Evolutionary conservation across 1,139 yeast species (phyloP).

Genomic region (Saccharomyces hybrid): DNA sequence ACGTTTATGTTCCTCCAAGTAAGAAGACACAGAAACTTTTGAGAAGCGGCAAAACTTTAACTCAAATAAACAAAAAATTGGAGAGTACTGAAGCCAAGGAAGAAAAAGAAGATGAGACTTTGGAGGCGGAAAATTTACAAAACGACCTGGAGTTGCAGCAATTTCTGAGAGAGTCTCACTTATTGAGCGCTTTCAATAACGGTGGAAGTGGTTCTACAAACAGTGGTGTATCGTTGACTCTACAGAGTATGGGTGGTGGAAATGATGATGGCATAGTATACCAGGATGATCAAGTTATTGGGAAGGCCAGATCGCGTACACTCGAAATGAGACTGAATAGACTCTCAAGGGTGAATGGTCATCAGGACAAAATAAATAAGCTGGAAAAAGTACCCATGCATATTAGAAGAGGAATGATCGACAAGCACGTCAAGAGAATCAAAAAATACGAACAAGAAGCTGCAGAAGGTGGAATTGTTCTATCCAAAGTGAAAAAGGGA

Average conservation of each 20-base stretch:
- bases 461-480: constrained; percentile 76
- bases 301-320: constrained; percentile 70
- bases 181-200: constrained; percentile 46
- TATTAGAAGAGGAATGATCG: constrained; percentile 76
- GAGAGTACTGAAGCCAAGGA: constrained; percentile 6
- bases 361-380: constrained; percentile 31
- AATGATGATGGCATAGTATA: constrained; percentile 12
- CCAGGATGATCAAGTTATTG: constrained; percentile 61
- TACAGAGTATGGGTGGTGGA: constrained; percentile 42
- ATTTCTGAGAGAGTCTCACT: constrained; percentile 76
- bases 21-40: constrained; percentile 40
- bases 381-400: constrained; percentile 82
- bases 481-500: constrained; percentile 59
- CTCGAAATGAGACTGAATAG: constrained; percentile 58
- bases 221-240: constrained; percentile 73
- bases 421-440: constrained; percentile 46
- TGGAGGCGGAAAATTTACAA: constrained; percentile 45
- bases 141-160: constrained; percentile 82
- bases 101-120: constrained; percentile 27
- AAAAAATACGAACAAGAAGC: constrained; percentile 66
- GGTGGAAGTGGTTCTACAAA: constrained; percentile 30
- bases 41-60: constrained; percentile 33
- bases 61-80: constrained; percentile 9
- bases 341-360: constrained; percentile 46
- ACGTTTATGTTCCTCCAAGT: constrained; percentile 31